These are phyloP conservation scores for Talaromyces sp. DNA, from an alignment of 2,329 filamentous ascomycete genomes.

Conservation along the genomic window DNA sequence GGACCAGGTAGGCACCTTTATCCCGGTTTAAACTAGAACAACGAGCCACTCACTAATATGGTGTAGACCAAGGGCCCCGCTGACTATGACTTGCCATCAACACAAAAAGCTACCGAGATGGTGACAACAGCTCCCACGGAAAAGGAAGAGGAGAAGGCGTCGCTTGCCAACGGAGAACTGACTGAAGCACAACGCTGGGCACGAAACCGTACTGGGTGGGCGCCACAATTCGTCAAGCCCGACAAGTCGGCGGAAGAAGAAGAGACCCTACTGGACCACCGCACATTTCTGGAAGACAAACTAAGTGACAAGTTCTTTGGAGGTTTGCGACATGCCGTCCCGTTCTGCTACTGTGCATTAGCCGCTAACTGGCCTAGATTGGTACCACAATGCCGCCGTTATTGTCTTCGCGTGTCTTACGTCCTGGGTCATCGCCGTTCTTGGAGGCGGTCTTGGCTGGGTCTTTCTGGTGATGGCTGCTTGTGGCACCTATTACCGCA, in stretches of 20 bases:
- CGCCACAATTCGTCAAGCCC: constrained; percentile 67
- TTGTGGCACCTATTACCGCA: constrained; percentile 94
- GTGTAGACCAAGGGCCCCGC: constrained; percentile 57
- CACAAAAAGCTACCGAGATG: constrained; percentile 58
- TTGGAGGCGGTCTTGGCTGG: constrained; percentile 91
- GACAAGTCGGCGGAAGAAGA: constrained; percentile 48
- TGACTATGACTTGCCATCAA: constrained; percentile 70
- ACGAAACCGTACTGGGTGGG: constrained; percentile 71
- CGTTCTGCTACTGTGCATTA: not conserved
- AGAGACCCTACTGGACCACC: constrained; percentile 75
- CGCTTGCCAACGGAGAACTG: constrained; percentile 43
- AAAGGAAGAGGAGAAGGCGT: constrained; percentile 43
- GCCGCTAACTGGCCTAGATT: constrained; percentile 56
- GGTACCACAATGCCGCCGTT: constrained; percentile 95
- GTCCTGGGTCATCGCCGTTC: constrained; percentile 82
- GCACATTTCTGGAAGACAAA: constrained; percentile 77
- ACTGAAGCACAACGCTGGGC: constrained; percentile 52
- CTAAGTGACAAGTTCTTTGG: constrained; percentile 88
- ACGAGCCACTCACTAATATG: constrained; percentile 1
- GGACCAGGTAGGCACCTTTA: constrained; percentile 53
- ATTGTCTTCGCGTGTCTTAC: constrained; percentile 87
- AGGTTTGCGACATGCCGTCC: constrained; percentile 45
- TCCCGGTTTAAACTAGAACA: not conserved
- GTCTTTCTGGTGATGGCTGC: constrained; percentile 86
- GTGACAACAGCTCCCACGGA: constrained; percentile 46